A percentile compares a stretch with the other conserved stretches of the same genome.
phyloP scores from a whole-genome alignment of 352 stramenopile species.

The Phytophthora ramorum region DNA sequence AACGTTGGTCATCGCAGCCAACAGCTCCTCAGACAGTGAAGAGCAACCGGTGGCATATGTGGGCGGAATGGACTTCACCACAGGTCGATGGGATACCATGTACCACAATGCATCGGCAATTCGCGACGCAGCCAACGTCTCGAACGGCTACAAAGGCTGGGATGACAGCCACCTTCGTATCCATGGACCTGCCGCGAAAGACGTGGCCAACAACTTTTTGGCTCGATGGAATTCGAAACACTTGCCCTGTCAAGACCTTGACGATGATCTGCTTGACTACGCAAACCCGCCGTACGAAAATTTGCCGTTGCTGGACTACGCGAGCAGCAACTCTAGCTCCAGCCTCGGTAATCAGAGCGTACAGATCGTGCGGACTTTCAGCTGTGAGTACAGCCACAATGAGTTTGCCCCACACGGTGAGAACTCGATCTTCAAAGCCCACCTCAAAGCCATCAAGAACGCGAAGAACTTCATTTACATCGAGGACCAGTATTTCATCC shows the following conservation, averaged over 20 bases:
- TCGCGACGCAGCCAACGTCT: constrained; percentile 38
- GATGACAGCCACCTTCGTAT: constrained; percentile 54
- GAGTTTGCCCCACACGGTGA: constrained; percentile 62
- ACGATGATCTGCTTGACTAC: constrained; percentile 49
- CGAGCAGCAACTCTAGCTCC: constrained; percentile 5
- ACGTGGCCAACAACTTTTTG: constrained; percentile 63
- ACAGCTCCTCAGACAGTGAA: constrained; percentile 2
- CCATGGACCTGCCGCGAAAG: constrained; percentile 44
- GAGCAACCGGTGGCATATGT: constrained; percentile 49
- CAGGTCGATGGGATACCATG: constrained; percentile 63
- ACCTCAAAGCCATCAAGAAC: constrained; percentile 51
- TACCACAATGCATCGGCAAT: constrained; percentile 52
- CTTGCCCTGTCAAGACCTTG: constrained; percentile 21
- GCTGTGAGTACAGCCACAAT: constrained; percentile 57
- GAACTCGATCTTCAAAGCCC: constrained; percentile 43
- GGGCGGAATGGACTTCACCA: constrained; percentile 54
- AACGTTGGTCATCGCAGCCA: constrained; percentile 37
- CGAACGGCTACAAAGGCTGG: constrained; percentile 52
- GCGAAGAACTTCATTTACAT: constrained; percentile 46
- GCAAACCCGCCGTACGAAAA: constrained; percentile 43
- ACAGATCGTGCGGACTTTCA: constrained; percentile 70
- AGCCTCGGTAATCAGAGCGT: constrained; percentile 37
- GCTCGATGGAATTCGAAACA: constrained; percentile 53
- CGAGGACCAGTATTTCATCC: constrained; percentile 35
- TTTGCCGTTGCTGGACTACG: constrained; percentile 13